Conservation (phyloP, 352 stramenopile species). For the Nothophytophthora sp. region DNA sequence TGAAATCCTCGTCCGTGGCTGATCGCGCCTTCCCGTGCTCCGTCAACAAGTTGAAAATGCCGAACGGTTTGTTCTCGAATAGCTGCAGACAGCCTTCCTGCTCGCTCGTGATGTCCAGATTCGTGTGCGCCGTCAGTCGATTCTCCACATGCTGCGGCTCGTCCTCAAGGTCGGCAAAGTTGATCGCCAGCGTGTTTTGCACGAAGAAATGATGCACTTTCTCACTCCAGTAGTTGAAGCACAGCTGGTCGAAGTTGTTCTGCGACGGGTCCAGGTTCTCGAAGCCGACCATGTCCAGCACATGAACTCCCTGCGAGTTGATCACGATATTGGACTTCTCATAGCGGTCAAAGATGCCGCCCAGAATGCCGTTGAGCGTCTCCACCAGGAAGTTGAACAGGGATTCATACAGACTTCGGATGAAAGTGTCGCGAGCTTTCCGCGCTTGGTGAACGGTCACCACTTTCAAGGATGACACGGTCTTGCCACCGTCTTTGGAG, state of each 20-base stretch:
- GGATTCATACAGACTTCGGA: constrained; percentile 76
- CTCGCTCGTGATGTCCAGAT: constrained; percentile 53
- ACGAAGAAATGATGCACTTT: constrained; percentile 84
- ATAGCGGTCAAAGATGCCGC: constrained; percentile 82
- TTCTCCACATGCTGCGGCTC: constrained; percentile 72
- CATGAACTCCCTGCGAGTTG: constrained; percentile 79
- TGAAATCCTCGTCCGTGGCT: constrained; percentile 77
- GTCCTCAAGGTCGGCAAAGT: constrained; percentile 55
- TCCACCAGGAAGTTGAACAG: constrained; percentile 81
- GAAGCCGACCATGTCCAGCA: constrained; percentile 81
- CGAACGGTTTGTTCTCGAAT: constrained; percentile 74
- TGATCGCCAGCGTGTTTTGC: constrained; percentile 69
- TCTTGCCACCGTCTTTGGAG: constrained; percentile 71
- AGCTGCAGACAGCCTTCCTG: constrained; percentile 67
- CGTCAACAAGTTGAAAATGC: constrained; percentile 71
- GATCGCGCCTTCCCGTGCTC: constrained; percentile 68
- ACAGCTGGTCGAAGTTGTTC: constrained; percentile 81
- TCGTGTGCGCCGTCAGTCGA: constrained; percentile 51
- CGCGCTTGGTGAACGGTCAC: constrained; percentile 77
- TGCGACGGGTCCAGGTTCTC: constrained; percentile 57
- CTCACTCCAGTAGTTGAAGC: constrained; percentile 87
- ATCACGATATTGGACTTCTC: constrained; percentile 85
- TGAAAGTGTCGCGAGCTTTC: constrained; percentile 75
- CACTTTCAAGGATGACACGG: constrained; percentile 79
- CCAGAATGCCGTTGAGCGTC: constrained; percentile 79